phyloP scores from a whole-genome alignment of 1,139 yeast genomes.

The Geotrichum citri-aurantii region DNA sequence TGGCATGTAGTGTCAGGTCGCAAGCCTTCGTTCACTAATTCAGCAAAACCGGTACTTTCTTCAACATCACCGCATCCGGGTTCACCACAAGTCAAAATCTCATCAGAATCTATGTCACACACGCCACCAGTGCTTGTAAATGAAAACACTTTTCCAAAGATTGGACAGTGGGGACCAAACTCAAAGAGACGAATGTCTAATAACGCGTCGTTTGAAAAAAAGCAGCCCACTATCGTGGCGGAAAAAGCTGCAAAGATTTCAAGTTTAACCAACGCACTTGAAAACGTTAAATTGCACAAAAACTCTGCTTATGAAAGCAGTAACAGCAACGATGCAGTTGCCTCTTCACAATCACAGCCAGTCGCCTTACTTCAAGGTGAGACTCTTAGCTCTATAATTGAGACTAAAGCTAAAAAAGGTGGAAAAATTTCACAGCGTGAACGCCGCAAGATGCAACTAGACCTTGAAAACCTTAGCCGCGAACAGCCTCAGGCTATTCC shows the following conservation, averaged over 20 bases:
- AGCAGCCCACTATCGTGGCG: background rate
- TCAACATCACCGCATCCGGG: background rate
- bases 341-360: background rate
- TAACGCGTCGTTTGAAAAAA: background rate
- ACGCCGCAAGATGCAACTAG: constrained; percentile 39
- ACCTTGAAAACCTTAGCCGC: background rate
- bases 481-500: constrained; percentile 4
- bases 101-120: background rate
- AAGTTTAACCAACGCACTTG: background rate
- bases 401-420: constrained; percentile 13
- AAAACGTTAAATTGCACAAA: background rate
- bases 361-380: background rate
- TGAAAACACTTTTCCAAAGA: constrained; percentile 5
- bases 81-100: background rate
- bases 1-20: background rate
- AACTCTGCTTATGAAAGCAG: background rate
- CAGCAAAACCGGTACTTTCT: background rate
- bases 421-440: constrained; percentile 47
- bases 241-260: background rate
- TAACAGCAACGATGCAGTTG: background rate
- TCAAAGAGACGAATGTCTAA: background rate
- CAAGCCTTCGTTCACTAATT: background rate
- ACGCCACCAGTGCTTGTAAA: background rate
- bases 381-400: constrained; percentile 11
- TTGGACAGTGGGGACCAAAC: background rate